Evolutionary conservation across 768 basidiomycete genomes (phyloP).

Genomic region (Sutorius australiensis): DNA sequence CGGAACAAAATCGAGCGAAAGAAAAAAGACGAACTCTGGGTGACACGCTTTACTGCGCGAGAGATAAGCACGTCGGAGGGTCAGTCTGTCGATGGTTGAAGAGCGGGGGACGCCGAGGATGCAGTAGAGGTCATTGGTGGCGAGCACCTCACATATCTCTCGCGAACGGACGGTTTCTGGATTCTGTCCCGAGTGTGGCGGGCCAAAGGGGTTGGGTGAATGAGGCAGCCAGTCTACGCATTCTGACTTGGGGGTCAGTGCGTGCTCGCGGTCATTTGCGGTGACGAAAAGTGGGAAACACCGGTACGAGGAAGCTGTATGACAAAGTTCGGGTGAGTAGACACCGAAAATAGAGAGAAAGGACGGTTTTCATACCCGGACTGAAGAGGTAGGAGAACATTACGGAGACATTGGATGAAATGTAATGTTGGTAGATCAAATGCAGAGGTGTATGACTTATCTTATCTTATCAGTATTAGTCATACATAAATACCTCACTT

Average conservation of each 20-base stretch:
- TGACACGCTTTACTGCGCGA: constrained; percentile 73
- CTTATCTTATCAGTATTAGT: no score
- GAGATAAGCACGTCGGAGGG: constrained; percentile 74
- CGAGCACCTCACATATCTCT: constrained; percentile 46
- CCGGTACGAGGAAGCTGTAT: constrained; percentile 58
- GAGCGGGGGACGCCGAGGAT: constrained; percentile 63
- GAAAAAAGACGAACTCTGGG: constrained; percentile 66
- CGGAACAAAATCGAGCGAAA: background rate
- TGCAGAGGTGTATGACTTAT: no score
- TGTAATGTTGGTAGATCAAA: no score
- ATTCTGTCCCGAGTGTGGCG: constrained; percentile 1
- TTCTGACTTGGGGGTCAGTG: constrained; percentile 21
- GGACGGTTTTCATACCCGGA: constrained; percentile 20
- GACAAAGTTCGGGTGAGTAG: constrained; percentile 1
- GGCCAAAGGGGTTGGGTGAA: constrained; percentile 7
- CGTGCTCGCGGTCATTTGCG: constrained; percentile 42
- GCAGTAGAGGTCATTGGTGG: constrained; percentile 63
- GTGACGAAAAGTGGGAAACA: constrained; percentile 58
- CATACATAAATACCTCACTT: background rate
- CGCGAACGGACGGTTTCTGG: constrained; percentile 10
- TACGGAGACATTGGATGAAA: background rate
- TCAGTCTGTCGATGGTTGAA: constrained; percentile 50
- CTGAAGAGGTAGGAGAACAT: constrained; percentile 33
- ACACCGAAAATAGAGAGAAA: no score
- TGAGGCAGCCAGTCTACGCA: constrained; percentile 28